phyloP scores from a whole-genome alignment of 1,139 yeast genomes.

The Geotrichum fermentans region DNA sequence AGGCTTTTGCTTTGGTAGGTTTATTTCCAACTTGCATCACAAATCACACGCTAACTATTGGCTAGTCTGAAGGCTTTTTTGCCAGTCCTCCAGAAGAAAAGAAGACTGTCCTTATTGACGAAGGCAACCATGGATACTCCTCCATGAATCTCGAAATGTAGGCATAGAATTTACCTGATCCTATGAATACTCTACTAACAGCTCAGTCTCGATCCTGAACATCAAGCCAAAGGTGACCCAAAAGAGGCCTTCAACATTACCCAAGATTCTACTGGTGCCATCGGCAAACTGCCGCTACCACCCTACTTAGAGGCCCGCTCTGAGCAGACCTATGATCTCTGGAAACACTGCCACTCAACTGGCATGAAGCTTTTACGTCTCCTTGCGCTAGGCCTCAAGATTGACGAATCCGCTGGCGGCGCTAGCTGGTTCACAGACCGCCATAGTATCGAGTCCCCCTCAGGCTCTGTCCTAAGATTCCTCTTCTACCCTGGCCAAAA shows the following conservation, averaged over 20 bases:
- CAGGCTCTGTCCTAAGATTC: slow-evolving; percentile 63
- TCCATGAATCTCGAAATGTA: slow-evolving; percentile 52
- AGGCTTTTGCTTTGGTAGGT: slow-evolving; percentile 43
- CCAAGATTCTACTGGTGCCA: slow-evolving; percentile 30
- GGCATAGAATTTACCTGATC: slow-evolving; percentile 35
- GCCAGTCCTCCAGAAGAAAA: slow-evolving; percentile 50
- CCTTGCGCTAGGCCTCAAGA: slow-evolving; percentile 56
- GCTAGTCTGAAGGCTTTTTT: slow-evolving; percentile 51
- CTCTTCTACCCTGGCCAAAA: slow-evolving; percentile 65
- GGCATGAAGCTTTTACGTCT: slow-evolving; percentile 36
- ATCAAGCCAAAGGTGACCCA: slow-evolving; percentile 52
- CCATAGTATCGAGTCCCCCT: slow-evolving; percentile 43
- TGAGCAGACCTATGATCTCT: slow-evolving; percentile 31
- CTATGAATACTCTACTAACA: slow-evolving; percentile 36
- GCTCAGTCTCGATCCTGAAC: slow-evolving; percentile 36
- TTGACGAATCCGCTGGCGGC: slow-evolving; percentile 47
- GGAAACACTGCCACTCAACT: slow-evolving; percentile 44
- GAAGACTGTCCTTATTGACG: slow-evolving; percentile 44
- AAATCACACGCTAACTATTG: background rate
- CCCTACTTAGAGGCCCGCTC: slow-evolving; percentile 31
- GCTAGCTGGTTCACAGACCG: slow-evolving; percentile 50
- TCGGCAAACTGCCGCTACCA: slow-evolving; percentile 42
- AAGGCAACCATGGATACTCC: slow-evolving; percentile 60
- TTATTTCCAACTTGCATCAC: background rate
- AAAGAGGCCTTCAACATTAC: slow-evolving; percentile 49